phyloP scores from a whole-genome alignment of 441 rosid species.

The Pelargonium citronellum region DNA sequence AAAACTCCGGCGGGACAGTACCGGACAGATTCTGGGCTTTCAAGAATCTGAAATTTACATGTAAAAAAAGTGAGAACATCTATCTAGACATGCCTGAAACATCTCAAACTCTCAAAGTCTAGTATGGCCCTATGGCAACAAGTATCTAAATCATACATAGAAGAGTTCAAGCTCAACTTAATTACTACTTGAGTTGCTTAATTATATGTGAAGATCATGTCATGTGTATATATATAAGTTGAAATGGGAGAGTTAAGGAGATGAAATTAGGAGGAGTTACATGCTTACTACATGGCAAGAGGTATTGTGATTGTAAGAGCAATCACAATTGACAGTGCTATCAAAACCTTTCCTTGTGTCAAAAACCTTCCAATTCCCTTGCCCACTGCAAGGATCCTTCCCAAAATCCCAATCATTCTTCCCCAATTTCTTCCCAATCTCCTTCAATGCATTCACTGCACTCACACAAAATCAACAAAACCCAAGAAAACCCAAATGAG shows the following conservation, averaged over 20 bases:
- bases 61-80: neutral
- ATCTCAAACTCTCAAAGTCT: neutral
- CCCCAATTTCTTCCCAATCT: constrained; percentile 56
- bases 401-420: constrained; percentile 65
- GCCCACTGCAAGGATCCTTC: constrained; percentile 69
- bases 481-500: neutral
- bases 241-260: neutral
- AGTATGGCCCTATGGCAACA: neutral
- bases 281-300: constrained; percentile 61
- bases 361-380: constrained; percentile 43
- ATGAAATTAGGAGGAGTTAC: constrained; percentile 26
- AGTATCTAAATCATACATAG: neutral
- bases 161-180: neutral
- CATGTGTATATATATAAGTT: neutral
- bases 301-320: constrained; percentile 36
- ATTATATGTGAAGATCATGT: too few species aligned
- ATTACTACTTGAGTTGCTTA: neutral
- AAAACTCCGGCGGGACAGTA: constrained; percentile 59
- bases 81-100: neutral
- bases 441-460: constrained; percentile 62
- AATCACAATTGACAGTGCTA: constrained; percentile 53
- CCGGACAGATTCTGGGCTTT: constrained; percentile 68
- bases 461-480: neutral
- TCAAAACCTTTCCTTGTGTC: constrained; percentile 37
- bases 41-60: constrained; percentile 38